These are phyloP conservation scores for Striga asiatica DNA, from an alignment of 257 asterid species.

Conservation along the genomic window DNA sequence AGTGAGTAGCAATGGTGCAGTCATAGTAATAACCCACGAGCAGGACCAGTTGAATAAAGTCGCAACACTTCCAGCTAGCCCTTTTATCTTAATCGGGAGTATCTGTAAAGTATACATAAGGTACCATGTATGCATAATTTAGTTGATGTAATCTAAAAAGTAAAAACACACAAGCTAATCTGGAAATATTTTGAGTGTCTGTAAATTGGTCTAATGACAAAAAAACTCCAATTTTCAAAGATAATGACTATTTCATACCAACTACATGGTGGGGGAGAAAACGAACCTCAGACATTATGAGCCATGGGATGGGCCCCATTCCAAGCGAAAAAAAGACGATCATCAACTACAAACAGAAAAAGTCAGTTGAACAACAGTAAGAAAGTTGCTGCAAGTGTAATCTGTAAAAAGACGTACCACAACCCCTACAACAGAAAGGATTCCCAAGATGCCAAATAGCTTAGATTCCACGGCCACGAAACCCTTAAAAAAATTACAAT, in stretches of 20 bases:
- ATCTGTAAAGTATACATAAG: conserved; percentile 20
- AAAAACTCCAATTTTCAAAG: background rate
- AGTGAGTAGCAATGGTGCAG: conserved; percentile 45
- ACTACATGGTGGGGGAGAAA: background rate
- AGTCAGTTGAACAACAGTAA: conserved; percentile 1
- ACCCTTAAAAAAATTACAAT: conserved; percentile 31
- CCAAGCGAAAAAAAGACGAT: conserved; percentile 77
- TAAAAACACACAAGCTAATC: background rate
- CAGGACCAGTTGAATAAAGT: conserved; percentile 44
- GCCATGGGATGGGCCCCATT: conserved; percentile 96
- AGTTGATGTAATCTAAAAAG: background rate
- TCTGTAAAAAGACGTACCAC: conserved; percentile 33
- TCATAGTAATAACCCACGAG: conserved; percentile 40
- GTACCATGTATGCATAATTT: background rate
- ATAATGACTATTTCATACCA: background rate
- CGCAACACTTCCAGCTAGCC: conserved; percentile 49
- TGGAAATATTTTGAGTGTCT: background rate
- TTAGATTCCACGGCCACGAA: conserved; percentile 37
- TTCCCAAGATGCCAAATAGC: conserved; percentile 43
- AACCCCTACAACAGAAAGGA: conserved; percentile 67
- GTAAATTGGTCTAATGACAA: background rate
- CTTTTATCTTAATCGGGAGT: conserved; percentile 57
- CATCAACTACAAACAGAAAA: conserved; percentile 39
- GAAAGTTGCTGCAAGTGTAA: background rate
- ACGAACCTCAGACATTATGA: conserved; percentile 91